Conservation (phyloP, 352 stramenopile species). For the Phytophthora citrophthora region DNA sequence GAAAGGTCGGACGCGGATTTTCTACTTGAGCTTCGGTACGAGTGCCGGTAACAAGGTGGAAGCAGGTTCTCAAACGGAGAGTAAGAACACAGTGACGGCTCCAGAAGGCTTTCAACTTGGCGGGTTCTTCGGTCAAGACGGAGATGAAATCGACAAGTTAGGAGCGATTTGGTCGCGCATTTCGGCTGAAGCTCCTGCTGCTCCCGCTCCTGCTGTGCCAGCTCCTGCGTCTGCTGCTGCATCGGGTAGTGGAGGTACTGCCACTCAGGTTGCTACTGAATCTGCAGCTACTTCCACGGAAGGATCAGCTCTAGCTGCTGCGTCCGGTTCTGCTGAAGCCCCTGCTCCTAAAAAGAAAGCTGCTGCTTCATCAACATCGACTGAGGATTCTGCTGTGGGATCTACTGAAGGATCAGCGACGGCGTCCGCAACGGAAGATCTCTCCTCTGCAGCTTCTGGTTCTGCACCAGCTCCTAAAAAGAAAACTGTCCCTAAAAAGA, state of each 20-base stretch:
- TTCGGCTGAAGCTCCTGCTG: slow-evolving; percentile 13
- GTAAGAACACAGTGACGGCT: slow-evolving; percentile 22
- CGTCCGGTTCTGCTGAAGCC: neutral
- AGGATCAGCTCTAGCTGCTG: neutral
- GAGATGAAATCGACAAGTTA: slow-evolving; percentile 26
- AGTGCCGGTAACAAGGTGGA: slow-evolving; percentile 24
- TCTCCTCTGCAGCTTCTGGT: neutral
- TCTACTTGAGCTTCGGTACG: slow-evolving; percentile 27
- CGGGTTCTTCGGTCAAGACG: slow-evolving; percentile 29
- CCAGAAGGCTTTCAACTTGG: slow-evolving; percentile 36
- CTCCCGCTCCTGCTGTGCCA: slow-evolving; percentile 2
- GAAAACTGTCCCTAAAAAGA: neutral
- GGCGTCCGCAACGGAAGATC: neutral
- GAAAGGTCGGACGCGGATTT: slow-evolving; percentile 24
- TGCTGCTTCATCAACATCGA: neutral
- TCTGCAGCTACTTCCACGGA: neutral
- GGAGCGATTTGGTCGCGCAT: slow-evolving; percentile 34
- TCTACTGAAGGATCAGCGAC: too few species aligned
- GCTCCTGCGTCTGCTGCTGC: slow-evolving; percentile 2
- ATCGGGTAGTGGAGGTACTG: slow-evolving; percentile 8
- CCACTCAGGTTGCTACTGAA: neutral
- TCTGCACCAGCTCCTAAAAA: neutral
- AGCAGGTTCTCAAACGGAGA: slow-evolving; percentile 19
- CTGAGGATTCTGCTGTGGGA: neutral
- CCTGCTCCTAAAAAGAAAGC: neutral